phyloP scores from a whole-genome alignment of 768 basidiomycete genomes.

The Tylopilus cervinicoccineus region DNA sequence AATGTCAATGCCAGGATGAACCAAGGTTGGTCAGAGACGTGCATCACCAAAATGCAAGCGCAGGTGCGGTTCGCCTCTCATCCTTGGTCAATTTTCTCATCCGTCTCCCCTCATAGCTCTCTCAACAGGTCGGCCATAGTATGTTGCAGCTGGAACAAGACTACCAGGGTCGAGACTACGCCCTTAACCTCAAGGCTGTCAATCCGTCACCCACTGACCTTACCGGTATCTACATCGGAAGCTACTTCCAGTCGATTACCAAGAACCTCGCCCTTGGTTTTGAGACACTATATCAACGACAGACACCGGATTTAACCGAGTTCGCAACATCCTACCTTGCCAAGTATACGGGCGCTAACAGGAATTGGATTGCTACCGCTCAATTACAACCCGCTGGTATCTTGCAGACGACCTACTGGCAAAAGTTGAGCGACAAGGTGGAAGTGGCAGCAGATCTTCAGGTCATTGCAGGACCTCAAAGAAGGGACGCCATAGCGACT shows the following conservation, averaged over 20 bases:
- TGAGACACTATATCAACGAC: constrained; percentile 81
- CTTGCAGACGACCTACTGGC: constrained; percentile 93
- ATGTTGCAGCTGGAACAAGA: constrained; percentile 96
- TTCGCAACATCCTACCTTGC: constrained; percentile 72
- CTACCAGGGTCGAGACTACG: constrained; percentile 83
- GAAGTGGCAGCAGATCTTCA: constrained; percentile 96
- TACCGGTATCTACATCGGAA: constrained; percentile 89
- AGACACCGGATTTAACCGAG: constrained; percentile 67
- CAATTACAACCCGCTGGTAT: constrained; percentile 81
- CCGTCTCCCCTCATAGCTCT: constrained; percentile 51
- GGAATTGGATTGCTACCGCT: constrained; percentile 91
- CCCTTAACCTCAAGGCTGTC: constrained; percentile 78
- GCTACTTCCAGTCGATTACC: constrained; percentile 88
- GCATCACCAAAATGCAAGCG: constrained; percentile 82
- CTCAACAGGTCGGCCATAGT: constrained; percentile 72
- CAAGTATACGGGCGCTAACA: constrained; percentile 68
- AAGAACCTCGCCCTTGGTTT: constrained; percentile 86
- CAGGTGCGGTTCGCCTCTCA: constrained; percentile 53
- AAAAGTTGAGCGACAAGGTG: constrained; percentile 91
- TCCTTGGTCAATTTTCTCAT: not conserved
- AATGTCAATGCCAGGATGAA: constrained; percentile 86
- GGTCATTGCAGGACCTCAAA: constrained; percentile 69
- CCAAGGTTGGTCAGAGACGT: constrained; percentile 76
- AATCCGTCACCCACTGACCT: constrained; percentile 87
- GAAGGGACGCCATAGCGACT: constrained; percentile 90